Conservation (phyloP, 805 yeast genomes). For the Candida sithepensis region DNA sequence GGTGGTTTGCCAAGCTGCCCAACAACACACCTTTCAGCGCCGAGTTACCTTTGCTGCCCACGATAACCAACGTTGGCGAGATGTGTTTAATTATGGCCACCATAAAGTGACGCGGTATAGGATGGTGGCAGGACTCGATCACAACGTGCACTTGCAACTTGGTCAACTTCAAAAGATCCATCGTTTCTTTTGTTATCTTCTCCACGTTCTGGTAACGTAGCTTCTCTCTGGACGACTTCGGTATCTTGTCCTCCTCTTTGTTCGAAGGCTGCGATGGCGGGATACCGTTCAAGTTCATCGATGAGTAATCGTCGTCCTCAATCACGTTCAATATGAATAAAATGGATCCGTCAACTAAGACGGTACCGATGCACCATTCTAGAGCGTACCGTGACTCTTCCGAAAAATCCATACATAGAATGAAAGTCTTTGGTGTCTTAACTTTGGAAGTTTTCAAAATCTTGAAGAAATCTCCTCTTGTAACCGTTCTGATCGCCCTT, state of each 20-base stretch:
- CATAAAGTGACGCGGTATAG: constrained; percentile 67
- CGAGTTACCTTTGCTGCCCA: constrained; percentile 71
- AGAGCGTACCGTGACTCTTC: constrained; percentile 81
- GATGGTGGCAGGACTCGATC: constrained; percentile 71
- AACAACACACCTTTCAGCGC: constrained; percentile 71
- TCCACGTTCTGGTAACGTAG: constrained; percentile 41
- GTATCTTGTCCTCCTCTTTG: constrained; percentile 10
- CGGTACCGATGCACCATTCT: constrained; percentile 86
- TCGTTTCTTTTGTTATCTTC: constrained; percentile 36
- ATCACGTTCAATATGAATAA: constrained; percentile 65
- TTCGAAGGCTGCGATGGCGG: constrained; percentile 16
- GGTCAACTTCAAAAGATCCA: constrained; percentile 54
- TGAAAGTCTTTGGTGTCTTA: constrained; percentile 49
- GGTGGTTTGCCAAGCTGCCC: constrained; percentile 69
- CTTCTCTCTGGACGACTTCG: constrained; percentile 31
- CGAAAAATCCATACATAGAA: constrained; percentile 78
- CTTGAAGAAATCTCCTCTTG: constrained; percentile 64
- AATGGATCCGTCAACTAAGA: constrained; percentile 78
- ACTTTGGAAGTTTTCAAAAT: constrained; percentile 24
- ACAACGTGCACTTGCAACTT: constrained; percentile 71
- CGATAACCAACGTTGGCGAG: constrained; percentile 69
- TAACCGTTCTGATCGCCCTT: constrained; percentile 65
- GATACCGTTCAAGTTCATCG: constrained; percentile 35
- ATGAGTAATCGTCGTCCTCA: constrained; percentile 39
- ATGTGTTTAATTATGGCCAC: constrained; percentile 67